Percentiles rank a stretch among this genome's conserved stretches.
Conservation (phyloP, 2,329 filamentous ascomycete genomes). For the Penicillium sp. region DNA sequence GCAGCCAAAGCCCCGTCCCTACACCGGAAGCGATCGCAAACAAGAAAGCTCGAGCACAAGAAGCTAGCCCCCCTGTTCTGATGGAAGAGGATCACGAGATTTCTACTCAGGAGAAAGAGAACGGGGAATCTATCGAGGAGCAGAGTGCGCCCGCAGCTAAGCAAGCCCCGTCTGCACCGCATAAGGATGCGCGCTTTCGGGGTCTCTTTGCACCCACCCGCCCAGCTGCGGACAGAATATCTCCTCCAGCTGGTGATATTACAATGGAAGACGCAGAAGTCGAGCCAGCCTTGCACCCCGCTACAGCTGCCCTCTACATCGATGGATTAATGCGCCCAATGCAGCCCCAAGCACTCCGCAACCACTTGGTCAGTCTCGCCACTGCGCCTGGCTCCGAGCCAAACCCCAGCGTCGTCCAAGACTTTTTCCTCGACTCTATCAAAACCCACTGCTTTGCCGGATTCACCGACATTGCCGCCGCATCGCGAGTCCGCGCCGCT, state of each 20-base stretch:
- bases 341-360: slow-evolving; percentile 64
- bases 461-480: slow-evolving; percentile 68
- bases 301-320: slow-evolving; percentile 81
- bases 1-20: slow-evolving; percentile 62
- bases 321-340: slow-evolving; percentile 87
- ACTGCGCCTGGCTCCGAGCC: slow-evolving; percentile 54
- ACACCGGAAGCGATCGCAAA: slow-evolving; percentile 53
- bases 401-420: slow-evolving; percentile 58
- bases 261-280: slow-evolving; percentile 42
- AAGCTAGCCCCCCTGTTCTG: slow-evolving; percentile 34
- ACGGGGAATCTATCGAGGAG: slow-evolving; percentile 19
- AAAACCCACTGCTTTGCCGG: slow-evolving; percentile 82
- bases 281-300: slow-evolving; percentile 64
- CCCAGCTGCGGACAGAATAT: slow-evolving; percentile 24
- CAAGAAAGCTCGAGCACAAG: slow-evolving; percentile 57
- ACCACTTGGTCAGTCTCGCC: slow-evolving; percentile 69
- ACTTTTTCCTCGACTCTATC: slow-evolving; percentile 80
- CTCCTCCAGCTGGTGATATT: slow-evolving; percentile 27
- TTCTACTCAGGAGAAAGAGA: slow-evolving; percentile 7
- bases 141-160: slow-evolving; percentile 15
- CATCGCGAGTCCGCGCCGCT: slow-evolving; percentile 70
- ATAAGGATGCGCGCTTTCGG: slow-evolving; percentile 51
- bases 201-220: slow-evolving; percentile 43
- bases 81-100: slow-evolving; percentile 31
- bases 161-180: slow-evolving; percentile 13